phyloP scores from a whole-genome alignment of 208 protist species.

The Acanthamoeba royreba region DNA sequence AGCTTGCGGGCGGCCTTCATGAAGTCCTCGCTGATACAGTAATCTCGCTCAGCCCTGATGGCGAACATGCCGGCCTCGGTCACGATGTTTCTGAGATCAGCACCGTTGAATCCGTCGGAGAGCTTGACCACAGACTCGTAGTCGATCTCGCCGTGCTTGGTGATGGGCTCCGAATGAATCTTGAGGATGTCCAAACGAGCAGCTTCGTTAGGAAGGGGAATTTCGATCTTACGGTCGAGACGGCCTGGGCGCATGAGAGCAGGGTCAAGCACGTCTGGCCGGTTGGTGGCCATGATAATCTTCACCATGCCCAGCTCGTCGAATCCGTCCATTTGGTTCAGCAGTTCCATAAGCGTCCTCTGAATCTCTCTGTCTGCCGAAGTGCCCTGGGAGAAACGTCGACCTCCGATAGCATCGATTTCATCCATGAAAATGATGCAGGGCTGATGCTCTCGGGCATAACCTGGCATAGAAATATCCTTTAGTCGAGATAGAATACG shows the following conservation, averaged over 20 bases:
- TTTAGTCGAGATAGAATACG: too few relatives aligned
- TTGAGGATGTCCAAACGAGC: conserved; percentile 96
- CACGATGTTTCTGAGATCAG: conserved; percentile 97
- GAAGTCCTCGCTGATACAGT: not conserved
- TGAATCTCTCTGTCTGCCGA: conserved; percentile 99
- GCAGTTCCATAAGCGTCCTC: conserved; percentile 99
- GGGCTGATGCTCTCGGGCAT: too few relatives aligned
- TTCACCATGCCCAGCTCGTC: conserved; percentile 99
- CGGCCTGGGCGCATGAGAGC: conserved; percentile 98
- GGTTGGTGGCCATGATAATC: conserved; percentile 99
- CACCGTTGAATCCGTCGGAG: conserved; percentile 97
- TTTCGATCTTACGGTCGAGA: conserved; percentile 99
- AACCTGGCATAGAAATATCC: too few relatives aligned
- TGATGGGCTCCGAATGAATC: conserved; percentile 98
- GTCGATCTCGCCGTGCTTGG: conserved; percentile 95
- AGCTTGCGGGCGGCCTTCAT: not conserved
- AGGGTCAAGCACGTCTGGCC: conserved; percentile 99
- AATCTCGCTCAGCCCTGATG: conserved; percentile 97
- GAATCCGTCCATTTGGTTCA: conserved; percentile 99
- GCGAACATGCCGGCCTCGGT: conserved; percentile 99
- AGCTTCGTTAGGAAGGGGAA: conserved; percentile 94
- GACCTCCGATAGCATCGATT: conserved; percentile 98
- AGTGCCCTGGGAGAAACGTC: conserved; percentile 84
- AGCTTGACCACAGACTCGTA: conserved; percentile 98
- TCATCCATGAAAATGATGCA: conserved; percentile 99